Base-by-base conservation (phyloP, 2,329 filamentous ascomycete species). In the Fusarium nelsonii region DNA sequence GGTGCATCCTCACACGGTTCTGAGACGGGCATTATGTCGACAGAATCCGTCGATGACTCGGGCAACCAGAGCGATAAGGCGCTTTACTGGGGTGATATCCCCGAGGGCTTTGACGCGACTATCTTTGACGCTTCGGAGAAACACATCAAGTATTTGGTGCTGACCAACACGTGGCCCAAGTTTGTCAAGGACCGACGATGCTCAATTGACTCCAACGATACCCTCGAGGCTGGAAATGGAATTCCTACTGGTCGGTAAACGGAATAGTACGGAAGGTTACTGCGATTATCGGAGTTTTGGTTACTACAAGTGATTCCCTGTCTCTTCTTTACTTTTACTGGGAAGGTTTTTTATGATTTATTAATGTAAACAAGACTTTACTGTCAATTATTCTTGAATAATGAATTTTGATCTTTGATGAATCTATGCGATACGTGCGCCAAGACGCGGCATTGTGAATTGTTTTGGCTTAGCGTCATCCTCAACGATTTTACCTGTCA, bases 111-210 rank as follows among this genome's bases (percentile, higher is more conserved):
- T 60, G 80, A 83, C 51, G 78, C 81, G 6, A 75, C 74, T 0
- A 82, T 91, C 6, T 91, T 92, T 70, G 87, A 91, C 70, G 83
- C 81, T 18, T 86, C 89, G 0, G 85, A 90, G 73, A 76, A 79
- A 15, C 86, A 84, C 72, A 87, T 92, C 79, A 91, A 90, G 77
- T 90, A 91, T 63, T 82, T 91, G 9, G 51, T 55, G 5, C 4
- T 55, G 20, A 55, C 51, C 32, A 55, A 55, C 51, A 55, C 51
- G n/a, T 55, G 51, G 51, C 51, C 51, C 23, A 55, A 55, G 32
- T 89, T 85, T 65, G 83, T 87, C 62, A 80, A 77, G 60, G 82
- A 84, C 51, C 71, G 78, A 48, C 71, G 78, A 34, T 70, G 73
- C n/a, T 80, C 78, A 2, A 69, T 77, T 37, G 78, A 79, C 48